Conservation (phyloP, 2,329 filamentous ascomycete species). For the Diaporthe sp. region DNA sequence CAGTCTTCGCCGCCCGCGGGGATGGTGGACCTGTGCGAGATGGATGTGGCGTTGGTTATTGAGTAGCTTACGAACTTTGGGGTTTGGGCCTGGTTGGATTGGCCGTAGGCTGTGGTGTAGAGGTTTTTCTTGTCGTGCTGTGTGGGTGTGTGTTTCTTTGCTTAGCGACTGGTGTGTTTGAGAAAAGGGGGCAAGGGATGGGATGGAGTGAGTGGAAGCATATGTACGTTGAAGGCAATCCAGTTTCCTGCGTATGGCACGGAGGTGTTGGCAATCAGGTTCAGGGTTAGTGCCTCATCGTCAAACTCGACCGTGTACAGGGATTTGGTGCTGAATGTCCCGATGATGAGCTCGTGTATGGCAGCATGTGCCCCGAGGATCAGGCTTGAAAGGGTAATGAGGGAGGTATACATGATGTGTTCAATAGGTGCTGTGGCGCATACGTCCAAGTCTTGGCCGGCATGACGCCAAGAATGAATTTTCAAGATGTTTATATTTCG, state of each 20-base stretch:
- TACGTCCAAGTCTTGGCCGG: neutral
- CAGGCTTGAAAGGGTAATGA: neutral
- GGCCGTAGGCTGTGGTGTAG: conserved; percentile 6
- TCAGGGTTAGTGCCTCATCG: conserved; percentile 39
- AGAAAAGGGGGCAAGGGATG: neutral
- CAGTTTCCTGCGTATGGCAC: conserved; percentile 29
- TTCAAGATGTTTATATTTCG: neutral
- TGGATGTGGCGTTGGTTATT: neutral
- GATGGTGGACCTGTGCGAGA: neutral
- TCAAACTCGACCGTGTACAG: conserved; percentile 47
- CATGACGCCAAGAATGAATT: neutral
- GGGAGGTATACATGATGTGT: neutral
- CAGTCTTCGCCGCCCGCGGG: neutral
- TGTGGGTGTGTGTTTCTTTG: too few species aligned
- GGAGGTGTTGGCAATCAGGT: conserved; percentile 38
- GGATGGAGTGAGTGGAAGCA: too few species aligned
- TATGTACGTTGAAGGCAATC: conserved; percentile 14
- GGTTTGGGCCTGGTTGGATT: neutral
- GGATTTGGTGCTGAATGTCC: conserved; percentile 42
- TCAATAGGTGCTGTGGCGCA: neutral
- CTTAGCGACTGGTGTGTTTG: too few species aligned
- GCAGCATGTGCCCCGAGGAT: neutral
- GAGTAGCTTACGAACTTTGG: conserved; percentile 16
- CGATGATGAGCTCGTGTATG: conserved; percentile 44
- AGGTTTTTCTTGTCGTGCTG: conserved; percentile 21